Base-by-base conservation (phyloP, 768 basidiomycete genomes). In the Pisolithus tinctorius region DNA sequence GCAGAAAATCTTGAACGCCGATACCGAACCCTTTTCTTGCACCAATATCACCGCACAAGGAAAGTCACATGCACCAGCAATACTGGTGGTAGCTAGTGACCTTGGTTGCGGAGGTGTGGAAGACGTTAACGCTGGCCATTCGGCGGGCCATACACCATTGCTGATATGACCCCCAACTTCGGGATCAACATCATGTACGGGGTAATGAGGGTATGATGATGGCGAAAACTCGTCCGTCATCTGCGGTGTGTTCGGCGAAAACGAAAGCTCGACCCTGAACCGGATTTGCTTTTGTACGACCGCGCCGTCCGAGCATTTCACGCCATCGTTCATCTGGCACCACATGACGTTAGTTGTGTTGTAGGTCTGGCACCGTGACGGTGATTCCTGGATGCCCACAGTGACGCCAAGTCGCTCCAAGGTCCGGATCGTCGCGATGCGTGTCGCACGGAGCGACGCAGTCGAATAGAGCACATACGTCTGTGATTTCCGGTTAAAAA, bases 1-100 rank as follows among this genome's bases (percentile, higher is more conserved):
- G 74, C 86, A 89, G 10, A 93, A 74, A 5, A 76, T 71, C 66
- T 83, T 85, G 73, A 96, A 95, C 43, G 88, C 84, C 49, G 90
- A 86, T 62, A 87, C 77, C 6, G 92, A 89, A 25, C 94, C 94
- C 68, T 93, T 96, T 74, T 96, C 93, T 56, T 89, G 84, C 23
- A 88, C 78, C 58, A 98, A 71, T 49, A 83, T 82, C 54, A 94
- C 78, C 40, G 81, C 82, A 40, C 86, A 88, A 50, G 73, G 64
- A 57, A 74, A 80, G n/a, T 36, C 30, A 7, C 16, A 17, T 13
- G 11, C n/a, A n/a, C 61, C 66, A 30, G 53, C 50, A 30, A 63
- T 20, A 20, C 20, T 20, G 20, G 20, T 62, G 16, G 61, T 61
- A 30, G 49, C 47, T 13, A 13, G 34, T 2, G 4, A 66, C 64